phyloP scores from a whole-genome alignment of 2,329 filamentous ascomycete species.

The Aspergillus japonicus region DNA sequence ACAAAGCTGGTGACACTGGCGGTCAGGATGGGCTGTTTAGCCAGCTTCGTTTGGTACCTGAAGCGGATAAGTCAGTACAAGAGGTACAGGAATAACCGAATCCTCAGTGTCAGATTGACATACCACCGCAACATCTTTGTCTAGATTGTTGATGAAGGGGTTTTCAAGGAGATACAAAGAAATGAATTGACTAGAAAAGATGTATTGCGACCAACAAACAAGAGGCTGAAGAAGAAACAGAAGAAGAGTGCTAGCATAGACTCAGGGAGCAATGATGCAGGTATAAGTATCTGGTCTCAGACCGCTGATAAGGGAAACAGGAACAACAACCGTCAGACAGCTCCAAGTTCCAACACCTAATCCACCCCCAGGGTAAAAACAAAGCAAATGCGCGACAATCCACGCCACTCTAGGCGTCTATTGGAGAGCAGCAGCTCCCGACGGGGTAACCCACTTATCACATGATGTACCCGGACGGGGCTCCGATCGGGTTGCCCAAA shows the following conservation, averaged over 20 bases:
- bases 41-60: constrained; percentile 84
- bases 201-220: not conserved
- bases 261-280: constrained; percentile 15
- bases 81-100: too few species aligned
- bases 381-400: constrained; percentile 5
- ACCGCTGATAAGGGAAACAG: constrained; percentile 20
- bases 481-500: constrained; percentile 13
- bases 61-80: constrained; percentile 3
- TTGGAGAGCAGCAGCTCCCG: constrained; percentile 15
- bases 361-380: constrained; percentile 13
- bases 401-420: constrained; percentile 14
- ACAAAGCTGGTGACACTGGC: constrained; percentile 84
- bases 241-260: not conserved
- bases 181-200: constrained; percentile 1
- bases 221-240: not conserved
- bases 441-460: constrained; percentile 17
- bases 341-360: constrained; percentile 1
- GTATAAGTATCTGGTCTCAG: constrained; percentile 10
- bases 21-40: constrained; percentile 79
- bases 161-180: not conserved
- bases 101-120: constrained; percentile 5
- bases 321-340: not conserved
- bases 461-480: constrained; percentile 13
- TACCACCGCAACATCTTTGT: constrained; percentile 40
- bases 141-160: not conserved